These are phyloP conservation scores for Melanogaster broomeanus DNA, from an alignment of 768 basidiomycete species.

Conservation along the genomic window DNA sequence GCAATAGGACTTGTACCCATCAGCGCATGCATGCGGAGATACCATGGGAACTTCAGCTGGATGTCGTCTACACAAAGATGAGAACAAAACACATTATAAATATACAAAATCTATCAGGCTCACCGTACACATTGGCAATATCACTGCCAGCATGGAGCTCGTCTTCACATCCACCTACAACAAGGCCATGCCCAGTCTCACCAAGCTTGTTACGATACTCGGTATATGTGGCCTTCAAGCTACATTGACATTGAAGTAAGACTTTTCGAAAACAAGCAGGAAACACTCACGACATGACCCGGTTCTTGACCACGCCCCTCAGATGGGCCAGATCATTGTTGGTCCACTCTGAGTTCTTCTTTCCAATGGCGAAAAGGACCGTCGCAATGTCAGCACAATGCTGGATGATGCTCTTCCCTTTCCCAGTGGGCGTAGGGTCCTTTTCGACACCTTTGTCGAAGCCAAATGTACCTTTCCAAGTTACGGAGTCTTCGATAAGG, in stretches of 20 bases:
- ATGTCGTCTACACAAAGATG: slow-evolving; percentile 17
- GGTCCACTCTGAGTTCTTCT: neutral
- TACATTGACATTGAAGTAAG: neutral
- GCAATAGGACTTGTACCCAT: slow-evolving; percentile 21
- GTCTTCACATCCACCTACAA: neutral
- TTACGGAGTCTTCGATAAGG: slow-evolving; percentile 14
- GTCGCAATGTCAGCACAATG: slow-evolving; percentile 1
- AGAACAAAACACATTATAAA: neutral
- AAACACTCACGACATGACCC: neutral
- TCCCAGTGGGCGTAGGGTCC: slow-evolving; percentile 2
- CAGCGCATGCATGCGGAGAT: slow-evolving; percentile 21
- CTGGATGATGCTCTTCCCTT: neutral
- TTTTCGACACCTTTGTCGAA: slow-evolving; percentile 13
- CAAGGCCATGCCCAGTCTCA: slow-evolving; percentile 7
- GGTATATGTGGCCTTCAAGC: slow-evolving; percentile 2
- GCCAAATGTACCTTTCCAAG: slow-evolving; percentile 18
- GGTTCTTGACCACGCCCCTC: slow-evolving; percentile 1
- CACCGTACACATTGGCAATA: slow-evolving; percentile 9
- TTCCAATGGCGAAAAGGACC: slow-evolving; percentile 4
- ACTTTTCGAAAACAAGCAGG: neutral
- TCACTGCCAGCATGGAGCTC: slow-evolving; percentile 5
- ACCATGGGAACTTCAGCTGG: slow-evolving; percentile 25
- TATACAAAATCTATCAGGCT: neutral
- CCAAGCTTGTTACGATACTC: neutral
- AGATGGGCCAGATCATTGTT: neutral